A percentile compares a stretch with the other conserved stretches of the same genome.
phyloP scores from a whole-genome alignment of 1,284 basidiomycete species.

The Puccinia novopanici region DNA sequence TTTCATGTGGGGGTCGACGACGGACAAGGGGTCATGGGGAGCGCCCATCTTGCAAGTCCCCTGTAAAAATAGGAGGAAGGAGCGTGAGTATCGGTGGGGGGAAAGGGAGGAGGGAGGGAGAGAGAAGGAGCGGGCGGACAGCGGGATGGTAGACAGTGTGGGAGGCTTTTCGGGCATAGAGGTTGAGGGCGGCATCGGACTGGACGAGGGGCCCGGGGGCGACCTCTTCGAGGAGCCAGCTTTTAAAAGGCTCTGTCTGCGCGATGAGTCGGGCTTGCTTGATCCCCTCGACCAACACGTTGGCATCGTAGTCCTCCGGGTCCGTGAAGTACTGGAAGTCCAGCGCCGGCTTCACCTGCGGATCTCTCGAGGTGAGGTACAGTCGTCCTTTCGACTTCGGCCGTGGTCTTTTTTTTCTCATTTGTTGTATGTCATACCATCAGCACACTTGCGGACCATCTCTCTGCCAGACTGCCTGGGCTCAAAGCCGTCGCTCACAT shows the following conservation, averaged over 20 bases:
- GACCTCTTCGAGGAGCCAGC: conserved; percentile 58
- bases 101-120: neutral
- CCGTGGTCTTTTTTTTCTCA: conserved; percentile 58
- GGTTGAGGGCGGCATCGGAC: conserved; percentile 57
- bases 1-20: conserved; percentile 57
- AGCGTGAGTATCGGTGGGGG: too few relatives aligned
- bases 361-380: conserved; percentile 61
- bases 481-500: conserved; percentile 49
- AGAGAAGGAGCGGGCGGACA: neutral
- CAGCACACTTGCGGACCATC: neutral
- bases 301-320: conserved; percentile 62
- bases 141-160: conserved; percentile 60
- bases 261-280: conserved; percentile 64
- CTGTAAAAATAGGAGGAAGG: neutral
- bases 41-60: conserved; percentile 60
- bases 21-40: conserved; percentile 55
- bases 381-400: conserved; percentile 60
- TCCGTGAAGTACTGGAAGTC: conserved; percentile 64
- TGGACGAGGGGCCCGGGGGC: conserved; percentile 59
- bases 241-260: conserved; percentile 61
- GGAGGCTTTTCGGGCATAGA: conserved; percentile 58
- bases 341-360: conserved; percentile 61
- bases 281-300: conserved; percentile 63
- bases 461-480: neutral
- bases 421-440: neutral